Conservation (phyloP, 306 rosid species). For the Vicia sativa region DNA sequence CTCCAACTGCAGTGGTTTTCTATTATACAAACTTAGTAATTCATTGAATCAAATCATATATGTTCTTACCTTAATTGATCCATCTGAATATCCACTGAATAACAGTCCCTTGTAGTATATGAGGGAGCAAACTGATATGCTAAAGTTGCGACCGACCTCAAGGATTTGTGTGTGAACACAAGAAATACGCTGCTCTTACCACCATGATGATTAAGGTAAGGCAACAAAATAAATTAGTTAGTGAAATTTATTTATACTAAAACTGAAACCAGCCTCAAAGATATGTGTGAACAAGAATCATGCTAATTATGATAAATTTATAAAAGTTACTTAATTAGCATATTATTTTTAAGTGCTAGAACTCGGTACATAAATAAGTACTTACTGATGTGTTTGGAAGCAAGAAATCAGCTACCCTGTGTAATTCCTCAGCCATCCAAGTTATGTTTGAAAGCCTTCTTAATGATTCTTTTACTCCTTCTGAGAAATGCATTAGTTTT, state of each 20-base stretch:
- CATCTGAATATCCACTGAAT: slow-evolving; percentile 77
- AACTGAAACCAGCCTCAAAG: background rate
- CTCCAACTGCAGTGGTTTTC: background rate
- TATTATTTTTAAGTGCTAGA: slow-evolving; percentile 26
- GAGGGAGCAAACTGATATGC: slow-evolving; percentile 70
- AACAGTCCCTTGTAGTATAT: slow-evolving; percentile 78
- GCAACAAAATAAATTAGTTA: slow-evolving; percentile 35
- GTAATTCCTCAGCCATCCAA: slow-evolving; percentile 89
- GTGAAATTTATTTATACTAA: slow-evolving; percentile 27
- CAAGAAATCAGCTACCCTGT: slow-evolving; percentile 67
- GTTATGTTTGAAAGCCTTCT: slow-evolving; percentile 70
- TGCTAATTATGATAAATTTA: slow-evolving; percentile 19
- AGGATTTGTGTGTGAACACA: slow-evolving; percentile 84
- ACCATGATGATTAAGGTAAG: slow-evolving; percentile 43
- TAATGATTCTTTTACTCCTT: slow-evolving; percentile 76
- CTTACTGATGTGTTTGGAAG: slow-evolving; percentile 75
- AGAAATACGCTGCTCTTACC: slow-evolving; percentile 78
- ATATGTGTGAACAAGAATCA: slow-evolving; percentile 5
- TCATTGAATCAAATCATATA: background rate
- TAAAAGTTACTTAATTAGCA: background rate
- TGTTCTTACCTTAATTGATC: slow-evolving; percentile 66
- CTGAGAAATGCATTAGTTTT: slow-evolving; percentile 71
- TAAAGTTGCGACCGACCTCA: slow-evolving; percentile 58
- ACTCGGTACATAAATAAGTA: slow-evolving; percentile 34
- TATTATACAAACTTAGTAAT: background rate